These are phyloP conservation scores for Melampsora americana DNA, from an alignment of 1,284 basidiomycete species.

Conservation along the genomic window DNA sequence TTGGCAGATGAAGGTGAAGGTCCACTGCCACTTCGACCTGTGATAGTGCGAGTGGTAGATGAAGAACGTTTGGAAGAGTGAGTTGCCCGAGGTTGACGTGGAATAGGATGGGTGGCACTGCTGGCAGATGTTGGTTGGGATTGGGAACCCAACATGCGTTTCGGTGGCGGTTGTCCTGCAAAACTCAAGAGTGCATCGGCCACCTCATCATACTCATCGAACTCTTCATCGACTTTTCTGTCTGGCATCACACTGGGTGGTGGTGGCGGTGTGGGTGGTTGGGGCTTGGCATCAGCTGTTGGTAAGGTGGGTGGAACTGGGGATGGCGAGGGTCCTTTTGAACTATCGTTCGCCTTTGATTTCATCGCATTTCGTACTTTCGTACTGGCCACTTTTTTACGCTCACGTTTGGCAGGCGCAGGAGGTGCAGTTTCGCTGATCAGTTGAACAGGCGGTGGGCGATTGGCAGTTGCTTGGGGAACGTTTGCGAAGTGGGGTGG, in stretches of 20 bases:
- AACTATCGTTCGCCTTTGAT: conserved; percentile 20
- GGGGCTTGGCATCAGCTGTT: not conserved
- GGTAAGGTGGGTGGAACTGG: conserved; percentile 6
- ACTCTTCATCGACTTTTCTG: conserved; percentile 36
- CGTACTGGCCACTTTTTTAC: conserved; percentile 37
- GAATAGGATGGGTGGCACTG: conserved; percentile 9
- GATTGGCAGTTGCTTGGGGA: not conserved
- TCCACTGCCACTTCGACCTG: conserved; percentile 7
- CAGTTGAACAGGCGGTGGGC: conserved; percentile 9
- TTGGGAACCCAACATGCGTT: not conserved
- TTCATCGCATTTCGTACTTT: conserved; percentile 29
- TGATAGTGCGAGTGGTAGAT: conserved; percentile 4
- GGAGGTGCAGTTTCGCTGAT: not conserved
- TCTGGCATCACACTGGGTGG: conserved; percentile 13
- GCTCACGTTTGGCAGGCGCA: conserved; percentile 20
- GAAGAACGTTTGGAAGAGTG: not conserved
- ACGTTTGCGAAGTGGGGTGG: not conserved
- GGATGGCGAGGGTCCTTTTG: conserved; percentile 34
- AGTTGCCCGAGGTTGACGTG: conserved; percentile 8
- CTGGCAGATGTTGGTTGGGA: conserved; percentile 21
- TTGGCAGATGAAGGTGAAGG: conserved; percentile 24
- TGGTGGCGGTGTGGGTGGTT: not conserved
- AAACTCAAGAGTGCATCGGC: conserved; percentile 38
- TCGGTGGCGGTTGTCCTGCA: conserved; percentile 29
- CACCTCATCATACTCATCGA: conserved; percentile 42